These are phyloP conservation scores for Zygosaccharomyces pseudorouxii DNA, from an alignment of 805 yeast genomes.

Conservation along the genomic window DNA sequence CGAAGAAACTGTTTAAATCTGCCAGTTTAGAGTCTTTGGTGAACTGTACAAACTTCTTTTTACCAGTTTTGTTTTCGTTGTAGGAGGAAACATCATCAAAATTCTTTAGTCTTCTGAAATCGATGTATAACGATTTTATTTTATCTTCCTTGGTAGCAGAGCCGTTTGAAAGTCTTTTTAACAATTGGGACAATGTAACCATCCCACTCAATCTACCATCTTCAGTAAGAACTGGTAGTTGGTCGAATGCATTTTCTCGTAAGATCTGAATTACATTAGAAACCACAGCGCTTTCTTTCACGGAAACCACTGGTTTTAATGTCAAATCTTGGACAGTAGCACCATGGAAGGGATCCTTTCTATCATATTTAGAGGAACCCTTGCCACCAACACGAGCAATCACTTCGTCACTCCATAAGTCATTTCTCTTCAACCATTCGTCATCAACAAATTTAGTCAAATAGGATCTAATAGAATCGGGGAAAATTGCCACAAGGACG, in stretches of 20 bases:
- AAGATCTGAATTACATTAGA: constrained; percentile 63
- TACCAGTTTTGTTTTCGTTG: constrained; percentile 56
- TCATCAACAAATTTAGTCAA: constrained; percentile 84
- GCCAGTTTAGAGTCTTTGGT: constrained; percentile 60
- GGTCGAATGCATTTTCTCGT: constrained; percentile 77
- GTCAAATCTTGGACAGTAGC: constrained; percentile 65
- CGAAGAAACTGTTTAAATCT: constrained; percentile 73
- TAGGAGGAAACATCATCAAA: constrained; percentile 54
- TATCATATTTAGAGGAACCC: constrained; percentile 31
- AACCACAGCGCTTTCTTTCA: constrained; percentile 53
- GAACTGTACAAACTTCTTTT: constrained; percentile 63
- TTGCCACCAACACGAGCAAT: constrained; percentile 34
- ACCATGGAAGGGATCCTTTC: constrained; percentile 43
- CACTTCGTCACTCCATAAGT: constrained; percentile 56
- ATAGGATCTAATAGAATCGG: constrained; percentile 83
- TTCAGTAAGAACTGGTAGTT: constrained; percentile 63
- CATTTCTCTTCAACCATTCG: constrained; percentile 82
- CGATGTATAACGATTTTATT: constrained; percentile 49
- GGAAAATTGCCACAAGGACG: constrained; percentile 73
- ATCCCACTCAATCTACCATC: constrained; percentile 66
- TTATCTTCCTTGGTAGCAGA: constrained; percentile 52
- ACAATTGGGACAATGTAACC: constrained; percentile 67
- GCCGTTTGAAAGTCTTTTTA: constrained; percentile 62
- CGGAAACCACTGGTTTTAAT: constrained; percentile 77
- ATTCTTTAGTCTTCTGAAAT: constrained; percentile 68